phyloP scores from a whole-genome alignment of 2,329 filamentous ascomycete species.

The Fusarium udum region DNA sequence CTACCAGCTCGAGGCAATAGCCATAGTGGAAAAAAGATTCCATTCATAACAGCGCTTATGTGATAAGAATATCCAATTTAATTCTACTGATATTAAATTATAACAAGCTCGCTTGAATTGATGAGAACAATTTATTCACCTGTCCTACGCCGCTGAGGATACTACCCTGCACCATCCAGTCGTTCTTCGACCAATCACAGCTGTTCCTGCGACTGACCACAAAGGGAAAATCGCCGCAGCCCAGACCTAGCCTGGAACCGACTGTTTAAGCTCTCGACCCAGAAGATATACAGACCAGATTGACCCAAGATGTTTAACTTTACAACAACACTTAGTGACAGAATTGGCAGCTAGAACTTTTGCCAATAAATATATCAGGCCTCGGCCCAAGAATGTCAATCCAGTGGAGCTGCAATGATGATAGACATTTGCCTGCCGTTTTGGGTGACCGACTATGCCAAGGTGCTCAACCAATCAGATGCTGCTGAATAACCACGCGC shows the following conservation, averaged over 20 bases:
- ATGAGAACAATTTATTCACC: neutral
- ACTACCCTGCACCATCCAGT: rapidly evolving
- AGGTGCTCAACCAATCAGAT: neutral
- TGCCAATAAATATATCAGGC: neutral
- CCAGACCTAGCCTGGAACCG: neutral
- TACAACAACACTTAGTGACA: too few relatives aligned
- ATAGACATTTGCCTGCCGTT: neutral
- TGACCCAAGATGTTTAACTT: neutral
- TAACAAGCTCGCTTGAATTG: rapidly evolving
- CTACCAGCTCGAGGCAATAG: too few relatives aligned
- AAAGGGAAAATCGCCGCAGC: neutral
- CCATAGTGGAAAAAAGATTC: neutral
- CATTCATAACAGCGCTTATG: rapidly evolving
- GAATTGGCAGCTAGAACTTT: neutral
- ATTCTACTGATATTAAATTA: too few relatives aligned
- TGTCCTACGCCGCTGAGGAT: rapidly evolving
- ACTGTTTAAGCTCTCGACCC: neutral
- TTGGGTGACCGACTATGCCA: neutral
- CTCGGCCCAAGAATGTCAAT: neutral
- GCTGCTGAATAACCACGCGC: constrained; percentile 3
- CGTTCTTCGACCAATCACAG: neutral
- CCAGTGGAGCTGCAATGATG: neutral
- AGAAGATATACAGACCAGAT: neutral
- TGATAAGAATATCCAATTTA: rapidly evolving
- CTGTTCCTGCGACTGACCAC: neutral